Base-by-base conservation (phyloP, 177 flowering plant species). In the Vitis hybrid region DNA sequence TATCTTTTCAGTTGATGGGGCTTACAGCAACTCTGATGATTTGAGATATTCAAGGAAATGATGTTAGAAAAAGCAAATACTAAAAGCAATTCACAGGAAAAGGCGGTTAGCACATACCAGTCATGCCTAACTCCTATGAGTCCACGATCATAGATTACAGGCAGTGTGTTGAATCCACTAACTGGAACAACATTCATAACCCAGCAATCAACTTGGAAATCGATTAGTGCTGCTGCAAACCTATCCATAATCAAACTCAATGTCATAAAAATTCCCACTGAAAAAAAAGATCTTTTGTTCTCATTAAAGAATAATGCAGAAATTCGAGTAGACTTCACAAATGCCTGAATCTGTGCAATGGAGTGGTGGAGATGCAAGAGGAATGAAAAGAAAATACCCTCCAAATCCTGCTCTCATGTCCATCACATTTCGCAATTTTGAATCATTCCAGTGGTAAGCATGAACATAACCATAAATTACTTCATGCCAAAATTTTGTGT, bases 61-160 rank as follows among this genome's bases (percentile, higher is more conserved):
- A 21, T 5, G 56, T 14, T 62, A 16, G 2, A 9, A 19, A 18
- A 26, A 26, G 55, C n/a, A 56, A 56, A 10, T 6, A 53, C 53
- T 6, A 31, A 53, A 62, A 53, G 1, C n/a, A 18, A 66, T 2
- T 31, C n/a, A 53, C 7, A 53, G n/a, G 45, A 33, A 15, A 45
- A 29, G 10, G 31, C 14, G 31, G 8, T 29, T 39, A 55, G 50
- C 64, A 53, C 77, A 31, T 89, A 92, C 97, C 96, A 90, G 69
- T 91, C 98, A 79, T 93, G 98, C 85, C 82, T 79, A 51, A 86
- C 94, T 74, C 97, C 95, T 13, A 93, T 76, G 19, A 93, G 88
- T 62, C 98, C 97, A 58, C 94, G 95, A 57, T 93, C 98, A 75
- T 86, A 91, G 56, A 93, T 85, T 50, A 89, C 89, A 31, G 97